Evolutionary conservation across 1,284 basidiomycete genomes (phyloP), one percentile per base, ranked within the genome.

Genomic region (Neonothopanus nambi): DNA sequence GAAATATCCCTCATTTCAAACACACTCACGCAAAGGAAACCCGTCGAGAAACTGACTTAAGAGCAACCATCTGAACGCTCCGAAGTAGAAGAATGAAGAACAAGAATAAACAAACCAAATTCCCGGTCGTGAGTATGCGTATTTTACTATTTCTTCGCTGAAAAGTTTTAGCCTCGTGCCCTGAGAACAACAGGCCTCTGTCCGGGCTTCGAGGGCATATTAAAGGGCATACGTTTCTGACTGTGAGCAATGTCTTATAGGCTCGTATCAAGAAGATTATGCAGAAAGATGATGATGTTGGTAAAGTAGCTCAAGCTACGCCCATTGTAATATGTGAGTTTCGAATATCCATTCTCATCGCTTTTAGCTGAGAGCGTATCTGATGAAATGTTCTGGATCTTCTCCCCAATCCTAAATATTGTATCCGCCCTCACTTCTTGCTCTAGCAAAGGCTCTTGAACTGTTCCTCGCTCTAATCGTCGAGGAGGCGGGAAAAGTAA

Each of bases 281-380:
- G 93, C 96, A 99, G 76, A 95, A 96, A 69, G 96, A 99, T 68
- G 97, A 99, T 68, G 96, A 99, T 69, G 96, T 99, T 15, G 96
- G 97, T 53, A 99, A 99, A 72, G 93, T 99, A 17, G 95, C 97
- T 1, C 93, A 95, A 66, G 95, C 94, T 13, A 98, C 96, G 4
- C 97, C 97, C 0, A 85, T 99, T 55, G 91, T 98, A 58, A 97
- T 99, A 63, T 99, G 97, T 98, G 67, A 70, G 93, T 84, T 13
- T 59, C 46, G 40, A 12, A 46, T 33, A 49, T 36, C 41, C 7
- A 50, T 15, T 40, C 38, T 52, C 40, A 36, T 23, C 36, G 24
- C 7, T 51, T 40, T 38, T 13, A 13, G n/a, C 30, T 51, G 18
- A 26, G n/a, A 21, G 35, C 23, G 24, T 28, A 23, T 18, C 35